These are phyloP conservation scores for Fusarium caatingaense DNA, from an alignment of 2,329 filamentous ascomycete species.

Conservation along the genomic window DNA sequence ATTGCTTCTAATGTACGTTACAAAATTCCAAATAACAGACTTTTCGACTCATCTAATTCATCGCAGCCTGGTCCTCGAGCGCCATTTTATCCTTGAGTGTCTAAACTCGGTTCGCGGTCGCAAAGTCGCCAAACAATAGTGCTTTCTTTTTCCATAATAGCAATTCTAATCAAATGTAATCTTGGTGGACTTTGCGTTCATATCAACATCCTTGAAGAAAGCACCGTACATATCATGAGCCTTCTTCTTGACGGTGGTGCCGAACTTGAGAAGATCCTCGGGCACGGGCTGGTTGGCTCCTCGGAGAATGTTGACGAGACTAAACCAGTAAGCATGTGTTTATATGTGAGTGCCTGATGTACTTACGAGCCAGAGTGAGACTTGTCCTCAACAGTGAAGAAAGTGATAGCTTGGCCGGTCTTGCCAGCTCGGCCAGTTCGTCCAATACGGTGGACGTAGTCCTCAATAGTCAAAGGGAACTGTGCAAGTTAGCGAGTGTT, in stretches of 20 bases:
- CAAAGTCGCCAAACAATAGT: conserved; percentile 48
- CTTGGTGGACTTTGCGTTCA: conserved; percentile 86
- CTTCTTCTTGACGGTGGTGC: conserved; percentile 99
- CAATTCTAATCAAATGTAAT: conserved; percentile 80
- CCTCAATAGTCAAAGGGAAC: conserved; percentile 95
- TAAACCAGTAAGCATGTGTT: conserved; percentile 51
- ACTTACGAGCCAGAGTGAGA: conserved; percentile 87
- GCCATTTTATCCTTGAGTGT: conserved; percentile 63
- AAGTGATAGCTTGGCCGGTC: conserved; percentile 86
- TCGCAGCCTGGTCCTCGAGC: conserved; percentile 65
- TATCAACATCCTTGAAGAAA: conserved; percentile 92
- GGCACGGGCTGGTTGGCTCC: conserved; percentile 92
- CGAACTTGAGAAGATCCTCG: conserved; percentile 92
- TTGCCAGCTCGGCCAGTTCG: conserved; percentile 94
- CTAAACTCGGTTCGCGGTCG: conserved; percentile 57
- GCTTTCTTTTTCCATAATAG: conserved; percentile 15
- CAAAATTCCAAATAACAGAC: conserved; percentile 25
- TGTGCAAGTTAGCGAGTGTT: conserved; percentile 43
- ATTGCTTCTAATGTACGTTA: conserved; percentile 69
- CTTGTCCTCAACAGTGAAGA: conserved; percentile 97
- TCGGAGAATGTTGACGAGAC: conserved; percentile 92
- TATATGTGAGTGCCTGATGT: neutral
- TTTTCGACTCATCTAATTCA: conserved; percentile 44
- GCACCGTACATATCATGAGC: conserved; percentile 93
- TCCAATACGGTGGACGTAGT: conserved; percentile 97